phyloP scores from a whole-genome alignment of 441 rosid genomes.

The Euphorbia celastroides region DNA sequence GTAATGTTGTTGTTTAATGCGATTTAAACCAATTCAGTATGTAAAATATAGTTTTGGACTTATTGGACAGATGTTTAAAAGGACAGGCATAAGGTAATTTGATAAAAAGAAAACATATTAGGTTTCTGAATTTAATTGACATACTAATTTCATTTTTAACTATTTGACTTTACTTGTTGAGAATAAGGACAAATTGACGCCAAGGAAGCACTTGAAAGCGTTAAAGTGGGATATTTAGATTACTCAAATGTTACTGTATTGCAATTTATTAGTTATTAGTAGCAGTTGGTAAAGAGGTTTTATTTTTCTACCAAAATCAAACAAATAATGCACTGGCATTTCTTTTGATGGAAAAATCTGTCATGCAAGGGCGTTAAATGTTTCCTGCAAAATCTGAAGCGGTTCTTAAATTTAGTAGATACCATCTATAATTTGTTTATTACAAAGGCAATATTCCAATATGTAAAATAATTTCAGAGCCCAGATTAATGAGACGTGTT shows the following conservation, averaged over 20 bases:
- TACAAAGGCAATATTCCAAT: neutral
- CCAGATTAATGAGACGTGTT: neutral
- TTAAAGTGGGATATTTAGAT: neutral
- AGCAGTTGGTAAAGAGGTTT: neutral
- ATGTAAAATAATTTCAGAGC: neutral
- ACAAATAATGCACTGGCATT: neutral
- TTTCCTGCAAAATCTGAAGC: neutral
- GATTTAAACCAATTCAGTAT: neutral
- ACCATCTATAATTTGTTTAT: neutral
- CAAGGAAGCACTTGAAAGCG: neutral
- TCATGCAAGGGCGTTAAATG: neutral
- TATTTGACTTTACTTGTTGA: neutral
- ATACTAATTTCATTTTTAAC: neutral
- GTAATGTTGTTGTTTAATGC: too few relatives aligned
- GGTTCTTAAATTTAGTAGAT: neutral
- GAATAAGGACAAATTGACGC: neutral
- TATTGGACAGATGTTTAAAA: neutral
- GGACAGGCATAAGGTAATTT: neutral
- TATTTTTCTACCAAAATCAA: neutral
- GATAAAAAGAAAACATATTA: neutral
- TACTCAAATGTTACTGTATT: neutral
- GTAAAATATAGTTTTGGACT: neutral
- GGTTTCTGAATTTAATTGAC: neutral
- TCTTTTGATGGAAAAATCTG: neutral
- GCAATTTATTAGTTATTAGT: neutral